phyloP scores from a whole-genome alignment of 2,329 filamentous ascomycete species.

The Arthroderma sp. region DNA sequence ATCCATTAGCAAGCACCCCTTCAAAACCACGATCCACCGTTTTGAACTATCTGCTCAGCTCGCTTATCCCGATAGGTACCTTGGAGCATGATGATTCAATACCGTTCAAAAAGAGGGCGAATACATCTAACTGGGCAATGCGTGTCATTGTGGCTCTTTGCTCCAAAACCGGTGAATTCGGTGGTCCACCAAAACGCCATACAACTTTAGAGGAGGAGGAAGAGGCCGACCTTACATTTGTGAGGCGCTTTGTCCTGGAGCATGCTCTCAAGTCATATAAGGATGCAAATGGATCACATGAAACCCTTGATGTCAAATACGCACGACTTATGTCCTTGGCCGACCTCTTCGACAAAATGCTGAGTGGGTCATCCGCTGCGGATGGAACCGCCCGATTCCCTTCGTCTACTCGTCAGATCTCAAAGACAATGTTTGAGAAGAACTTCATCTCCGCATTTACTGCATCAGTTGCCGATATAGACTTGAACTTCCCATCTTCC shows the following conservation, averaged over 20 bases:
- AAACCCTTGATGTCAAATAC: slow-evolving; percentile 74
- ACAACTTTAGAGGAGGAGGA: slow-evolving; percentile 26
- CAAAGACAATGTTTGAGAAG: slow-evolving; percentile 96
- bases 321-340: slow-evolving; percentile 74
- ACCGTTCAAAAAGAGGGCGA: slow-evolving; percentile 66
- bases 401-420: slow-evolving; percentile 66
- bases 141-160: slow-evolving; percentile 77
- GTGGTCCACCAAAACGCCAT: slow-evolving; percentile 42
- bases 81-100: slow-evolving; percentile 62
- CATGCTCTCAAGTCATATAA: slow-evolving; percentile 86
- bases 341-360: slow-evolving; percentile 85
- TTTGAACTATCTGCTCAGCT: slow-evolving; percentile 82
- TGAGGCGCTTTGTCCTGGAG: slow-evolving; percentile 88
- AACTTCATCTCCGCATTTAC: slow-evolving; percentile 83
- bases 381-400: slow-evolving; percentile 33
- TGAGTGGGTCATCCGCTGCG: slow-evolving; percentile 62
- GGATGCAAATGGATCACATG: slow-evolving; percentile 64
- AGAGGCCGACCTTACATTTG: slow-evolving; percentile 55
- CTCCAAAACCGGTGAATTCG: slow-evolving; percentile 70
- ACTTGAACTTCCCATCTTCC: slow-evolving; percentile 83
- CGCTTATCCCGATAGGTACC: slow-evolving; percentile 54
- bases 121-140: slow-evolving; percentile 75
- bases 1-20: slow-evolving; percentile 69
- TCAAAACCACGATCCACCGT: slow-evolving; percentile 89
- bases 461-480: slow-evolving; percentile 83